These are phyloP conservation scores for Geotrichum phurueaensis DNA, from an alignment of 1,139 yeast genomes.

Conservation along the genomic window DNA sequence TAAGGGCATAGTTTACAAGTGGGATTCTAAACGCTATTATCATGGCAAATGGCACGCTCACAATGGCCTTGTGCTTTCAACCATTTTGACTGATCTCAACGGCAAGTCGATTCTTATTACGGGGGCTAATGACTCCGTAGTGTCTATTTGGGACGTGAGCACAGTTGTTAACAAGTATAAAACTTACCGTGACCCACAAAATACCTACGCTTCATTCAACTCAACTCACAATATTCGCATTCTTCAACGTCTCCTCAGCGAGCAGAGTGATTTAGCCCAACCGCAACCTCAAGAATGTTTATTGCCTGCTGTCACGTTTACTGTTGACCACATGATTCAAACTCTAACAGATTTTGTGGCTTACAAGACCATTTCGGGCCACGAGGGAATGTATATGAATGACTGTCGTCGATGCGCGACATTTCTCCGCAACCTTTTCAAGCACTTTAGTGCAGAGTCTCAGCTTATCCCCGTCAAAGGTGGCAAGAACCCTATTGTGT, in stretches of 20 bases:
- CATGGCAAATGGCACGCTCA: conserved; percentile 35
- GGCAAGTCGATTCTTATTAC: conserved; percentile 39
- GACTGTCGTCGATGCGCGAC: conserved; percentile 87
- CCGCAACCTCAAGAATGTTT: no score
- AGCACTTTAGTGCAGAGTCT: conserved; percentile 69
- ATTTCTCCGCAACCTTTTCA: conserved; percentile 56
- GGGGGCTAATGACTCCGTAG: conserved; percentile 55
- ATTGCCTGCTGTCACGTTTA: conserved; percentile 24
- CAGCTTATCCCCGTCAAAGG: conserved; percentile 64
- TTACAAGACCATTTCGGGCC: conserved; percentile 71
- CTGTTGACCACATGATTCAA: conserved; percentile 58
- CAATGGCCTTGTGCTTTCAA: conserved; percentile 32
- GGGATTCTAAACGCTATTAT: conserved; percentile 30
- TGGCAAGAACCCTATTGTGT: conserved; percentile 72
- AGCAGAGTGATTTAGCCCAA: no score
- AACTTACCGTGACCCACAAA: background rate
- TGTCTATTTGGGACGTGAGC: conserved; percentile 52
- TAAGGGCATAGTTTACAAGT: conserved; percentile 27
- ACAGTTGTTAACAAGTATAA: background rate
- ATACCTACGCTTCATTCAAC: conserved; percentile 19
- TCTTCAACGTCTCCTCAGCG: background rate
- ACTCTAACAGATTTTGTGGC: conserved; percentile 58
- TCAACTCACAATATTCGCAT: conserved; percentile 11
- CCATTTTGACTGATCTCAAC: conserved; percentile 23
- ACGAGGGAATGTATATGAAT: conserved; percentile 58